Evolutionary conservation across 2,329 filamentous ascomycete genomes (phyloP).

Genomic region (Colletotrichum destructivum): DNA sequence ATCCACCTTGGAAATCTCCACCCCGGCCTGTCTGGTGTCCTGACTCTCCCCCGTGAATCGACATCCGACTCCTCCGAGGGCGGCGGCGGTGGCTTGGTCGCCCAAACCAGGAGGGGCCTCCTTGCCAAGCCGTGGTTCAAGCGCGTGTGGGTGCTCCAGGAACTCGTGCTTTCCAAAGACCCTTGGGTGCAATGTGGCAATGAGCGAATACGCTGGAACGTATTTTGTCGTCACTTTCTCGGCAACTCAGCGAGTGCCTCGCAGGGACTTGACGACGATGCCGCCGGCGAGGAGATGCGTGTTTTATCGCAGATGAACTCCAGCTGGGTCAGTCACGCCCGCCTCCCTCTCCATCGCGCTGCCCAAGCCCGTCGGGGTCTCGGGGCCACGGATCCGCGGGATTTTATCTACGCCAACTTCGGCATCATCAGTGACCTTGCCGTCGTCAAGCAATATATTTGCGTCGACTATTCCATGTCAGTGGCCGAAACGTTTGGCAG

Average conservation of each 20-base stretch:
- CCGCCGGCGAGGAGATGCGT: background rate
- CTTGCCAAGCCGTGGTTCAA: constrained; percentile 17
- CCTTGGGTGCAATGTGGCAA: constrained; percentile 46
- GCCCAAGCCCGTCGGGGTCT: constrained; percentile 4
- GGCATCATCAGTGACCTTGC: constrained; percentile 9
- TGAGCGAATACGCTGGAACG: constrained; percentile 14
- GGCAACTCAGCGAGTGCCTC: background rate
- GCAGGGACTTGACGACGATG: background rate
- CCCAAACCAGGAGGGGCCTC: constrained; percentile 18
- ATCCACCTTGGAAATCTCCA: constrained; percentile 26
- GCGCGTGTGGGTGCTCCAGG: constrained; percentile 47
- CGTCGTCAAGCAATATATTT: background rate
- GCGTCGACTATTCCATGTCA: constrained; percentile 11
- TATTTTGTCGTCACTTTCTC: constrained; percentile 11
- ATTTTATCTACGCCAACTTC: constrained; percentile 23
- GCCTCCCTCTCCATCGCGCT: constrained; percentile 9
- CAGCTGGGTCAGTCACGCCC: background rate
- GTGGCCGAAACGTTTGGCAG: background rate
- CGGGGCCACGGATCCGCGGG: constrained; percentile 19
- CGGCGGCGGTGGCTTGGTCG: background rate
- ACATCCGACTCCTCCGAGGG: background rate
- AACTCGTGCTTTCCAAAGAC: constrained; percentile 46
- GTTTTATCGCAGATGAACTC: constrained; percentile 24
- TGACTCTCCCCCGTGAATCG: background rate
- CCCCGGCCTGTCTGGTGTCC: background rate